Conservation (phyloP, 192 early-diverging fungal species). For the Blastocladiella britannica region DNA sequence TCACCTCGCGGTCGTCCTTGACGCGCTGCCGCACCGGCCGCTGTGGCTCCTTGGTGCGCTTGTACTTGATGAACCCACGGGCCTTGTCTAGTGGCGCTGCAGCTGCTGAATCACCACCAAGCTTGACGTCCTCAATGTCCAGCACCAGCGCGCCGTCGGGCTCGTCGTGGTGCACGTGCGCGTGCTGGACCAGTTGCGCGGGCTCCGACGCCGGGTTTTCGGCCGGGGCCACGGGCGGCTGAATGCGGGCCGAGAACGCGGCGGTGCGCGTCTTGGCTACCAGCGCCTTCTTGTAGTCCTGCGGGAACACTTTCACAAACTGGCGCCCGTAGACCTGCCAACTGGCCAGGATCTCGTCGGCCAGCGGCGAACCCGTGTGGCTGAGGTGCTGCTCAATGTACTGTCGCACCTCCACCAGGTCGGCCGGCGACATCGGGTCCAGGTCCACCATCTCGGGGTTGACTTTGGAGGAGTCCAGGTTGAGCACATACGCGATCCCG, state of each 20-base stretch:
- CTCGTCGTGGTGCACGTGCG: conserved; percentile 20
- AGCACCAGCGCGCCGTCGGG: conserved; percentile 64
- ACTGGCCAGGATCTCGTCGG: conserved; percentile 41
- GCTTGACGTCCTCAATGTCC: conserved; percentile 50
- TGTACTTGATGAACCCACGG: conserved; percentile 87
- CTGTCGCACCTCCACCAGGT: conserved; percentile 45
- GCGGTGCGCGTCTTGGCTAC: conserved; percentile 33
- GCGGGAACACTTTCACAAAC: conserved; percentile 86
- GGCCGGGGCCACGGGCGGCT: neutral
- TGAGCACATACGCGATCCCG: conserved; percentile 86
- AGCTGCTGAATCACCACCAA: too few relatives aligned
- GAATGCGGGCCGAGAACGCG: conserved; percentile 11
- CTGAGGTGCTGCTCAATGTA: conserved; percentile 62
- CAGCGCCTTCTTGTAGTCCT: conserved; percentile 70
- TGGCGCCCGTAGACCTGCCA: conserved; percentile 48
- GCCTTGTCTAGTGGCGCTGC: conserved; percentile 80
- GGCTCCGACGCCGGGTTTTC: conserved; percentile 8
- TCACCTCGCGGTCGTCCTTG: conserved; percentile 90
- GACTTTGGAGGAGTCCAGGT: conserved; percentile 44
- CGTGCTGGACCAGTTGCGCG: conserved; percentile 7
- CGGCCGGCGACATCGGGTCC: conserved; percentile 31
- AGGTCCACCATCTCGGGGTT: conserved; percentile 86
- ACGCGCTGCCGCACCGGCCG: conserved; percentile 59
- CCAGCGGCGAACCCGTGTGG: conserved; percentile 61
- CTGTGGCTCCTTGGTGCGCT: conserved; percentile 67